Base-by-base conservation (phyloP, 352 stramenopile genomes). In the Globisporangium ultimum region DNA sequence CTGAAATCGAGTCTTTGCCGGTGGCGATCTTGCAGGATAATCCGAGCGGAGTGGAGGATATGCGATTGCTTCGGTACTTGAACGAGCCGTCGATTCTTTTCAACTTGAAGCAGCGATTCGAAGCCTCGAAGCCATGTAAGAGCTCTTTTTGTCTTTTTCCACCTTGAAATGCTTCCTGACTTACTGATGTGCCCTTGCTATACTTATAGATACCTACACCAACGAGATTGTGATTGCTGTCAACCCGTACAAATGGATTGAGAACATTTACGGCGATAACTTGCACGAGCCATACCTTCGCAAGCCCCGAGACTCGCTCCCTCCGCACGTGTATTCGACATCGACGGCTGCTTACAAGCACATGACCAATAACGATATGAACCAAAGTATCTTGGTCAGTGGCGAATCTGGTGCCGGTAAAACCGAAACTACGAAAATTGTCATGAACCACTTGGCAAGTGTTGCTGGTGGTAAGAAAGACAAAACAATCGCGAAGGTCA, bases 211-310 rank as follows among this genome's bases (percentile, higher is more conserved):
- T 76, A 99, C 96, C n/a, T 97, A 97, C 71, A 97, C 96, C 5
- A 98, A 97, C 42, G 95, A 99, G 36, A 98, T 99, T 68, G 88
- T 99, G 53, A 97, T 99, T 51, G 96, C 97, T 5, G 89, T 99
- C 22, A 99, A 99, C 70, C 97, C 96, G 46, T 99, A 98, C 76
- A 96, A 96, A 70, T 97, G 91, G 89, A 94, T 97, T 53, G 76
- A 90, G 7, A 85, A 89, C 45, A 76, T 98, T 2, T 98, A 98
- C 64, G 82, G 84, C n/a, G 88, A 97, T 53, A 72, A 92, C 20
- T 49, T 93, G 48, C 84, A 96, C 47, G 78, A 87, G 2, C 69
- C 90, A 62, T 98, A 98, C 60, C 52, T 95, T 32, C 65, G 65
- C 13, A 88, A 93, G 36, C 63, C 72, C 1, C 80, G 85, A 3